phyloP scores from a whole-genome alignment of 129 eudicot genomes.

The Tanacetum coccineum region DNA sequence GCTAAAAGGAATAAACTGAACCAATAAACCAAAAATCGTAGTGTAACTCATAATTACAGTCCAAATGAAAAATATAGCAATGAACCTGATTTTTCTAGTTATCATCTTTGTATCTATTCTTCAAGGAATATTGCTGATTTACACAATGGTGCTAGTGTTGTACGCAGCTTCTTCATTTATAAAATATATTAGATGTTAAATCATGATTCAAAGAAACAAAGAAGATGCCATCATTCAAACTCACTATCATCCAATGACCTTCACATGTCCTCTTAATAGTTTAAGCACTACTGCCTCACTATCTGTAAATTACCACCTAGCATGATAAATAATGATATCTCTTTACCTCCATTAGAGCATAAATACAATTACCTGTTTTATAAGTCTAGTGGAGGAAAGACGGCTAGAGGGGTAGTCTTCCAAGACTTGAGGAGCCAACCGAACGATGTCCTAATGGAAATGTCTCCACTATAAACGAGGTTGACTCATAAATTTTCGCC shows the following conservation, averaged over 20 bases:
- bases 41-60: too few relatives aligned
- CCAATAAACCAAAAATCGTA: too few relatives aligned
- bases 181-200: not conserved
- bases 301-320: conserved; percentile 28
- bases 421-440: conserved; percentile 46
- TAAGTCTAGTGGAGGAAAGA: conserved; percentile 15
- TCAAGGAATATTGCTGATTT: not conserved
- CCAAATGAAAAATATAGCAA: too few relatives aligned
- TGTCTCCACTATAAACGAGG: conserved; percentile 2
- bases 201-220: not conserved
- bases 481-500: not conserved
- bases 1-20: too few relatives aligned
- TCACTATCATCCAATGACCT: not conserved
- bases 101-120: not conserved
- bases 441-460: conserved; percentile 18
- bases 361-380: not conserved
- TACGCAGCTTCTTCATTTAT: not conserved
- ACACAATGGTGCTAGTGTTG: not conserved
- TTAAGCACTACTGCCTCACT: not conserved
- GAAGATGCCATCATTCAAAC: not conserved
- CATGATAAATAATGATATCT: conserved; percentile 28
- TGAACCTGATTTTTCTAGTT: not conserved
- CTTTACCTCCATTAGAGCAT: not conserved
- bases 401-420: conserved; percentile 27
- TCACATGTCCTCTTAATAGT: conserved; percentile 7